Base-by-base conservation (phyloP, 2,329 filamentous ascomycete genomes). In the Fusarium heterosporum region DNA sequence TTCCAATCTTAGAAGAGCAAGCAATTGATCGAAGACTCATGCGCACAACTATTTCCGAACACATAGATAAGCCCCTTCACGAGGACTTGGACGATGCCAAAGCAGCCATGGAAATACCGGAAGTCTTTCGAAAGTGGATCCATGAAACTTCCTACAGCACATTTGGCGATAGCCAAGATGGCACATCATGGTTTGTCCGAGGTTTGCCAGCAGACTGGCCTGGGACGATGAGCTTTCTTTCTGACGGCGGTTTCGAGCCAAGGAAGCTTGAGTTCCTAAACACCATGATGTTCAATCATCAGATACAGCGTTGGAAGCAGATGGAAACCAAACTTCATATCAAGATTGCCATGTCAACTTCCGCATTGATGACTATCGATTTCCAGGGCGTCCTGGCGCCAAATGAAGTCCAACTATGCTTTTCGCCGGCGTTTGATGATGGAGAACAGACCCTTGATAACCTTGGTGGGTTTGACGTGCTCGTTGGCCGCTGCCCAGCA, bases 401-500 rank as follows among this genome's bases (percentile, higher is more conserved):
- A 14, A 28, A 54, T 54, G 41, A 54, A 16, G 25, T 54, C 10
- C 41, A 54, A 5, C 11, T 54, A 11, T 54, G 50, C 16, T 54
- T 54, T 13, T 54, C 50, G 2, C 4, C 19, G 17, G 17, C 41
- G 16, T 54, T 54, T 22, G 16, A 54, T 6, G 30, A 54, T 25
- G 41, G 41, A 4, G n/a, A 53, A 10, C 7, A 39, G 13, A 41
- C 11, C 11, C 40, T 34, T 19, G 7, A 58, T 16, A 49, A 48
- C 9, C 74, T 92, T 1, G 78, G 87, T 30, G 82, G 82, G 1
- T 78, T 82, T 19, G 84, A 92, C 25, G 77, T 91, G 0, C 78
- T 93, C 0, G 87, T 93, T 2, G 86, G 87, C 1, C 83, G 91
- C 8, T 86, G 87, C 5, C 91, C 91, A 0, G 87, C 90, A 0